phyloP scores from a whole-genome alignment of 2,329 filamentous ascomycete species.

The Myriosclerotinia scirpicola region DNA sequence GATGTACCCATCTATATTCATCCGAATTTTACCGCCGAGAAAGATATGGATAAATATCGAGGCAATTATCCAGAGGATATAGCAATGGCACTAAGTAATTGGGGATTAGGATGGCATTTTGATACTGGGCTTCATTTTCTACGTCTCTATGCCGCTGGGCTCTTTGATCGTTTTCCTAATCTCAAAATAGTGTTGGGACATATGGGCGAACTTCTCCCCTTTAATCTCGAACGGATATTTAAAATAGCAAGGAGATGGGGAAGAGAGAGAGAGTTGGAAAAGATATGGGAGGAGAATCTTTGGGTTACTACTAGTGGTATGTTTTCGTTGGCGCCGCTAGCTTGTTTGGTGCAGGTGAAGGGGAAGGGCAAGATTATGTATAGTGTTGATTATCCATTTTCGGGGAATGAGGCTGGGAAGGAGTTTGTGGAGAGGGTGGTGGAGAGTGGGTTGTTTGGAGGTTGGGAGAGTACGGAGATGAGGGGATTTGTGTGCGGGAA shows the following conservation, averaged over 20 bases:
- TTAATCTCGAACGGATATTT: conserved; percentile 51
- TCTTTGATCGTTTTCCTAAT: conserved; percentile 55
- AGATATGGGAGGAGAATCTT: conserved; percentile 56
- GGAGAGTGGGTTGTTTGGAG: conserved; percentile 50
- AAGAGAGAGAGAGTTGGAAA: conserved; percentile 43
- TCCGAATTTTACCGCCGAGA: conserved; percentile 42
- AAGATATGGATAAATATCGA: conserved; percentile 36
- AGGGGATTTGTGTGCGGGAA: conserved; percentile 52
- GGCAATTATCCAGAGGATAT: conserved; percentile 40
- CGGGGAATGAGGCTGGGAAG: conserved; percentile 49
- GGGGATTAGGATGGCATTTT: conserved; percentile 52
- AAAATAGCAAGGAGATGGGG: conserved; percentile 39
- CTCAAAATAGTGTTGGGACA: conserved; percentile 57
- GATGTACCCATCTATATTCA: conserved; percentile 48
- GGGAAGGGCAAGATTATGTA: conserved; percentile 54
- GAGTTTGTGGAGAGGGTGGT: conserved; percentile 51
- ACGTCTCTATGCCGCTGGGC: conserved; percentile 51
- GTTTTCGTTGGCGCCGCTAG: conserved; percentile 51
- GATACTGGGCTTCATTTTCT: conserved; percentile 51
- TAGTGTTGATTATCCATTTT: conserved; percentile 59
- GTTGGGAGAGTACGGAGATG: conserved; percentile 45
- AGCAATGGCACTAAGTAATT: conserved; percentile 43
- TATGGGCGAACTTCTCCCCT: conserved; percentile 55
- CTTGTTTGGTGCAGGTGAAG: conserved; percentile 47
- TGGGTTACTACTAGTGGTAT: conserved; percentile 59